Evolutionary conservation across 1,284 basidiomycete species (phyloP), one percentile per base, ranked within the genome.

Genomic region (Cutaneotrichosporon sp.): DNA sequence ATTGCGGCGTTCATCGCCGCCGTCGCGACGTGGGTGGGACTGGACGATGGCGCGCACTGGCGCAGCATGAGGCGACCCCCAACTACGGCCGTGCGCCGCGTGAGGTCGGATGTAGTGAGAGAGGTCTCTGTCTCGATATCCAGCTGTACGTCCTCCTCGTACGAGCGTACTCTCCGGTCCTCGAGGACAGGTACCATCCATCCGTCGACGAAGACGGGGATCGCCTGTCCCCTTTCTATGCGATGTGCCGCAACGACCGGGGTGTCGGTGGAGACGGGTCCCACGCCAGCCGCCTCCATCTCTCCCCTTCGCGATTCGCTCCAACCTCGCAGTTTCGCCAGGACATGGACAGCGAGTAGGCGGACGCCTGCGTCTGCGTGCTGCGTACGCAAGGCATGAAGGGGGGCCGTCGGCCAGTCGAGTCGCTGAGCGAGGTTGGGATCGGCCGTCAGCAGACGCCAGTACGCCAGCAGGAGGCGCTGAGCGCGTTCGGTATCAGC

Each of bases 161-260:
- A 59, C n/a, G 34, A 36, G 8, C 35, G 41, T 2, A 90, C 73
- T 51, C 89, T 78, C 58, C 81, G 75, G 9, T 77, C 69, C 67
- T 93, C 90, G 20, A 84, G 59, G 2, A 84, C 71, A 4, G 88
- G 85, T 56, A 92, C 69, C 36, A 90, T 70, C 89, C 88, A 91
- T 4, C 85, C 88, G 69, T 91, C 87, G 12, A 84, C 72, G 36
- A 73, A 62, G 12, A 75, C 68, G 17, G 56, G 61, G 35, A 66
- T 72, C 7, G 77, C 45, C 46, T 66, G 41, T 13, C 54, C 15
- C 57, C 21, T 43, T 56, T 61, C 53, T 30, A 45, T 33, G 17
- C 30, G 38, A 62, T 47, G 30, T 17, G 59, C 65, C 42, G 66
- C 64, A 1, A 47, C 13, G n/a, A 72, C 51, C 20, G 59, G 51